Evolutionary conservation across 2,329 filamentous ascomycete genomes (phyloP), one percentile per base, ranked within the genome.

Genomic region (Monosporascus sp.): DNA sequence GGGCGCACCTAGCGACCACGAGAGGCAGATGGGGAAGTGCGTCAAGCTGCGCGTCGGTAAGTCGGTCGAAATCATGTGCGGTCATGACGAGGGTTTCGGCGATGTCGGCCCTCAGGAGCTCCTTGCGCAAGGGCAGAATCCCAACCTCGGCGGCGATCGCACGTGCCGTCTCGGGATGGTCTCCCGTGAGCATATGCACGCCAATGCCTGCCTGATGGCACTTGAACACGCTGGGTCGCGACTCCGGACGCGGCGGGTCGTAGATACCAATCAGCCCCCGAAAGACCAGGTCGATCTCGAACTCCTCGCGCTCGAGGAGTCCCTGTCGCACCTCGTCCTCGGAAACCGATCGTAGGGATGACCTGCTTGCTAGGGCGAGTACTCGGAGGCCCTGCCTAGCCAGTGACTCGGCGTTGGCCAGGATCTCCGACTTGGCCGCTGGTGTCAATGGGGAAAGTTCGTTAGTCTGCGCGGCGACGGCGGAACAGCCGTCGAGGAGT

Each of bases 211-310:
- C 84, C 39, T 75, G 67, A 54, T 78, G 80, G 64, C 83, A 87
- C 57, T 76, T 73, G 44, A 72, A 69, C 18, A 88, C 82, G 3
- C 83, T 83, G 2, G 73, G 80, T 15, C 79, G 79, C 7, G 85
- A 86, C 65, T 89, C 87, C 1, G 78, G 71, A 9, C 87, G 82
- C 49, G 87, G 87, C 15, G 87, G 87, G 56, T 90, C 87, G 61
- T 89, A 88, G 3, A 90, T 77, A 41, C 86, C 87, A 39, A 86
- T 83, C 7, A 90, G 77, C 49, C 87, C 87, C n/a, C 87, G 75
- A 64, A 87, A 88, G 17, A 74, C 73, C 25, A 90, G 76, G 17
- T 78, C 68, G 3, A 65, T 71, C 63, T 89, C 86, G 35, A 85
- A 76, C 37, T 70, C 66, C 36, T 72, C 69, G 43, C 86, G 83